Evolutionary conservation across 768 basidiomycete genomes (phyloP).

Genomic region (Megacollybia marginata): DNA sequence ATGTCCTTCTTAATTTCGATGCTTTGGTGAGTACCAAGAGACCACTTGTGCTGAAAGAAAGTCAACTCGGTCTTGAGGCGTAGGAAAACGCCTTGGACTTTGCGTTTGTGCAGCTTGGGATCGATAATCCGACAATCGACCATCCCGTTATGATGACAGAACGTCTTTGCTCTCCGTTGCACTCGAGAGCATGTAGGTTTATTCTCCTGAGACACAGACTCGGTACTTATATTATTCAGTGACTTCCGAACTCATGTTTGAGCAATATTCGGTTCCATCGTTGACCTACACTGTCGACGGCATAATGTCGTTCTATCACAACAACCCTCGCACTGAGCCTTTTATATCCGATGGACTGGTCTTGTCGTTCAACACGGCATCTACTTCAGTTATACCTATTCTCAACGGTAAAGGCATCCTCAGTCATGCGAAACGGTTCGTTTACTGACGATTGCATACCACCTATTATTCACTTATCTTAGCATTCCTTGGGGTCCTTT

Average conservation of each 20-base stretch:
- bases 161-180: conserved; percentile 77
- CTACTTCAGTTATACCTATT: conserved; percentile 87
- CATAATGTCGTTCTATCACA: conserved; percentile 88
- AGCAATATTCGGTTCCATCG: conserved; percentile 81
- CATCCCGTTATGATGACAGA: conserved; percentile 96
- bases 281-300: conserved; percentile 86
- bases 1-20: conserved; percentile 87
- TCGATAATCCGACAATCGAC: conserved; percentile 66
- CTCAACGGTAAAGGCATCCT: conserved; percentile 76
- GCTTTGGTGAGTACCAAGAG: conserved; percentile 64
- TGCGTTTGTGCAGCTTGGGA: conserved; percentile 80
- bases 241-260: conserved; percentile 95
- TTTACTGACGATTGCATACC: neutral
- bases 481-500: conserved; percentile 94
- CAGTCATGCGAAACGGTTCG: conserved; percentile 79
- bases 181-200: conserved; percentile 76
- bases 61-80: conserved; percentile 15
- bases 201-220: neutral
- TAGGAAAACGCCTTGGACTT: conserved; percentile 96
- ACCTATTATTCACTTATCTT: neutral
- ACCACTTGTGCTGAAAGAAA: neutral
- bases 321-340: conserved; percentile 36
- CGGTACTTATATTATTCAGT: conserved; percentile 35
- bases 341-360: conserved; percentile 72
- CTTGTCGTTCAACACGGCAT: conserved; percentile 86